phyloP scores from a whole-genome alignment of 331 rosid species.

The Malus hybrid region DNA sequence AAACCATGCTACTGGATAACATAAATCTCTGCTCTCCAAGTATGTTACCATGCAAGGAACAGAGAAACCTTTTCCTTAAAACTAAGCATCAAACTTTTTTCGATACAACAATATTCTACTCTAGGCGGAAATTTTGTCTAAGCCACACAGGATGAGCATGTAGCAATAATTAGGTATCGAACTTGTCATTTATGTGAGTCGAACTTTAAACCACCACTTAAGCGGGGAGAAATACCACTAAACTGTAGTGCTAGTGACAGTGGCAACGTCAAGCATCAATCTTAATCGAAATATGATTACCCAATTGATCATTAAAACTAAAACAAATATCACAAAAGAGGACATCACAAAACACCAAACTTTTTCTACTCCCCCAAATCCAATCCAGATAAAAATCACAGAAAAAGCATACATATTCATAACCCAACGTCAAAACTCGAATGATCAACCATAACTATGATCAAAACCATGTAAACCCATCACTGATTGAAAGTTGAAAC shows the following conservation, averaged over 20 bases:
- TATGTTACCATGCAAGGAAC: no score
- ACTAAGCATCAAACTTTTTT: not conserved
- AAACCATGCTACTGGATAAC: not conserved
- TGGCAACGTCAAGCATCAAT: not conserved
- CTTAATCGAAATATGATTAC: not conserved
- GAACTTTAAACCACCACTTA: not conserved
- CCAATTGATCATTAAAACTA: not conserved
- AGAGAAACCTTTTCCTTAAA: not conserved
- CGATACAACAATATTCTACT: not conserved
- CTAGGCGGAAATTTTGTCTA: not conserved
- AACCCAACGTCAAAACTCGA: not conserved
- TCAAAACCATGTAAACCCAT: not conserved
- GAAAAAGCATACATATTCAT: no score
- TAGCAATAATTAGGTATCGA: no score
- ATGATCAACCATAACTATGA: not conserved
- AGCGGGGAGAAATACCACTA: no score
- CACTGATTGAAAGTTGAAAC: no score
- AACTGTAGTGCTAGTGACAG: not conserved
- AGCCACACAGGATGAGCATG: not conserved
- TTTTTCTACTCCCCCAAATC: not conserved
- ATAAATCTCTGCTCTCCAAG: not conserved
- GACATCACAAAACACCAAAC: not conserved
- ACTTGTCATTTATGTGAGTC: no score
- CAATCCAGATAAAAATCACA: not conserved
- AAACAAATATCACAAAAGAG: not conserved